Conservation (phyloP, 345 rosid species). For the Gossypium arboreum region DNA sequence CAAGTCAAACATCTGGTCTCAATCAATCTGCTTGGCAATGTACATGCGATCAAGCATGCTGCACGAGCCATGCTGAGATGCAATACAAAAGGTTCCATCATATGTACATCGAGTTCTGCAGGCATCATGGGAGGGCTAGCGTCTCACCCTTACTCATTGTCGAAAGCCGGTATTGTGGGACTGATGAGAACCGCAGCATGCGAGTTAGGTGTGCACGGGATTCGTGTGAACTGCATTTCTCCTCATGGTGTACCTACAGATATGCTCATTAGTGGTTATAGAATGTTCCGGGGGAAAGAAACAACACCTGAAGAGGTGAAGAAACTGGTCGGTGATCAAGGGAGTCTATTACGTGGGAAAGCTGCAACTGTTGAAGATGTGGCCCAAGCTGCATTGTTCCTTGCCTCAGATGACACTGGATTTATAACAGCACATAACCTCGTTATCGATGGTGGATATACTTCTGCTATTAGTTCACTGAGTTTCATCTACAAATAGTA, state of each 20-base stretch:
- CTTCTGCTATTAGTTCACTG: slow-evolving; percentile 44
- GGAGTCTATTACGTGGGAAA: slow-evolving; percentile 62
- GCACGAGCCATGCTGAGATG: slow-evolving; percentile 66
- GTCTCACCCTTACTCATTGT: slow-evolving; percentile 58
- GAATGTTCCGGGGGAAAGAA: slow-evolving; percentile 40
- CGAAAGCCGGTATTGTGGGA: slow-evolving; percentile 70
- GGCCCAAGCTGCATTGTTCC: slow-evolving; percentile 68
- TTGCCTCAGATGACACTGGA: slow-evolving; percentile 59
- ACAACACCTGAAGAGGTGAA: slow-evolving; percentile 44
- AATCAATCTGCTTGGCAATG: slow-evolving; percentile 55
- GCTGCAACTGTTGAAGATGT: slow-evolving; percentile 53
- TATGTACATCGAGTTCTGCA: slow-evolving; percentile 79
- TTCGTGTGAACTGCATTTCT: slow-evolving; percentile 75
- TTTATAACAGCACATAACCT: slow-evolving; percentile 75
- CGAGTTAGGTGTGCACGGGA: slow-evolving; percentile 65
- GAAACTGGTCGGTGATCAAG: slow-evolving; percentile 46
- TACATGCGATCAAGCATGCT: slow-evolving; percentile 79
- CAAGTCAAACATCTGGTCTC: slow-evolving; percentile 38
- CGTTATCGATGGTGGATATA: slow-evolving; percentile 74
- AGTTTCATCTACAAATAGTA: slow-evolving; percentile 43
- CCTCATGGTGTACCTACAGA: slow-evolving; percentile 95
- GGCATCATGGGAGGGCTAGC: slow-evolving; percentile 77
- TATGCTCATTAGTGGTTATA: slow-evolving; percentile 54
- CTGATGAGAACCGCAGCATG: slow-evolving; percentile 57
- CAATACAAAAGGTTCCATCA: slow-evolving; percentile 54